phyloP scores from a whole-genome alignment of 2,329 filamentous ascomycete species.

The Ceratocystis smalleyi region DNA sequence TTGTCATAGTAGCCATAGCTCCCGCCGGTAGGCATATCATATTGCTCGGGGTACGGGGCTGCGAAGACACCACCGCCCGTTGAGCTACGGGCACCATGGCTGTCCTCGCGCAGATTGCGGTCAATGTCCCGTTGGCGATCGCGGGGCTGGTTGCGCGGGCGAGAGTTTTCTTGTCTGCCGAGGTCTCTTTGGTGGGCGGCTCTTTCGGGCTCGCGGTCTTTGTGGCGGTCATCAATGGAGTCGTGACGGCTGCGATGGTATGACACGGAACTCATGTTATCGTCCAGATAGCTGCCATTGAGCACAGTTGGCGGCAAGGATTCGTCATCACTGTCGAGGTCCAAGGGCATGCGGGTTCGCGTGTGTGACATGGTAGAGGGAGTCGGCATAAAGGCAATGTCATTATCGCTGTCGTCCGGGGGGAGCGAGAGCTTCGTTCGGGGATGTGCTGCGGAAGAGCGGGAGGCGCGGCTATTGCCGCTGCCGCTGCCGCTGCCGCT shows the following conservation, averaged over 20 bases:
- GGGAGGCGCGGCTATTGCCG: slow-evolving; percentile 6
- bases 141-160: not conserved
- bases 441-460: slow-evolving; percentile 13
- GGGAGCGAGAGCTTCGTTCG: slow-evolving; percentile 12
- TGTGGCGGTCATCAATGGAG: not conserved
- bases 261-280: slow-evolving; percentile 9
- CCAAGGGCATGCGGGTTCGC: slow-evolving; percentile 13
- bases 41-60: slow-evolving; percentile 14
- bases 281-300: slow-evolving; percentile 13
- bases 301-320: slow-evolving; percentile 6
- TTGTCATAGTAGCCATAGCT: slow-evolving; percentile 11
- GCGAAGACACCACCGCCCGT: not conserved
- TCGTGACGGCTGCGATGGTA: not conserved
- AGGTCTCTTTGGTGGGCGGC: not conserved
- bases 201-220: not conserved
- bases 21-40: not conserved
- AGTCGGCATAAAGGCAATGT: slow-evolving; percentile 9
- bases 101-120: slow-evolving; percentile 20
- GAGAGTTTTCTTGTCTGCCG: not conserved
- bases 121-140: not conserved
- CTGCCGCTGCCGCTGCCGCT: not conserved
- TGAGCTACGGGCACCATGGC: not conserved
- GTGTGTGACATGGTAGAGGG: slow-evolving; percentile 15
- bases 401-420: slow-evolving; percentile 15
- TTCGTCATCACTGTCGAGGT: slow-evolving; percentile 16